Percentiles rank a stretch among this genome's conserved stretches.
Conservation (phyloP, 2,329 filamentous ascomycete genomes). For the Colletotrichum sp. region DNA sequence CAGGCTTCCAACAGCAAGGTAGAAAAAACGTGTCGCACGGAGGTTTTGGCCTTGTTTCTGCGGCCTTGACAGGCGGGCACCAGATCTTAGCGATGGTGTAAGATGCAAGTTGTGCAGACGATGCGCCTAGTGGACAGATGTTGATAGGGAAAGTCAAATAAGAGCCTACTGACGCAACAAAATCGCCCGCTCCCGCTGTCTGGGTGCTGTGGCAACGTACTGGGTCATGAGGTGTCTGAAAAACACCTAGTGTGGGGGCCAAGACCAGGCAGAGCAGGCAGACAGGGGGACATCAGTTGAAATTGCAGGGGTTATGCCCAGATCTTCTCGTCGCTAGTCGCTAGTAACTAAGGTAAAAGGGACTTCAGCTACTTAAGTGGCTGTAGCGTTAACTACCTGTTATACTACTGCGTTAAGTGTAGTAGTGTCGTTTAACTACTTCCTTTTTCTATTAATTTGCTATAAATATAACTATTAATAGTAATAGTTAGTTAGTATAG, state of each 20-base stretch:
- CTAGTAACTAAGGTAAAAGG: too few species aligned
- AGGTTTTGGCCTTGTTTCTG: slow-evolving; percentile 9
- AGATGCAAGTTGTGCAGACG: slow-evolving; percentile 6
- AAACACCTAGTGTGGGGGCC: slow-evolving; percentile 16
- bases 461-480: too few species aligned
- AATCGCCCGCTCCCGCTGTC: slow-evolving; percentile 31
- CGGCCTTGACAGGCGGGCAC: slow-evolving; percentile 8
- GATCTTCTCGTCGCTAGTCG: too few species aligned
- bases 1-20: background rate
- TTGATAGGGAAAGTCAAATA: slow-evolving; percentile 14
- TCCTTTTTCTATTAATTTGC: too few species aligned
- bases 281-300: background rate
- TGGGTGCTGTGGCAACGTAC: slow-evolving; percentile 40
- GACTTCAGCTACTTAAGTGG: too few species aligned
- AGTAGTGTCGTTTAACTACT: too few species aligned
- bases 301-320: background rate
- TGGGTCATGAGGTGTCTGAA: slow-evolving; percentile 15
- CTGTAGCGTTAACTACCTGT: too few species aligned
- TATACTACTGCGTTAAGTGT: too few species aligned
- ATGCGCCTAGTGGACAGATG: slow-evolving; percentile 10
- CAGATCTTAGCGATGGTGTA: slow-evolving; percentile 15
- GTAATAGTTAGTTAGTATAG: too few species aligned
- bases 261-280: background rate
- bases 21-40: background rate
- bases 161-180: slow-evolving; percentile 35